Percentiles rank a stretch among this genome's conserved stretches.
Evolutionary conservation across 371 early-diverging fungal species (phyloP).

Genomic region (Mucor indicus): DNA sequence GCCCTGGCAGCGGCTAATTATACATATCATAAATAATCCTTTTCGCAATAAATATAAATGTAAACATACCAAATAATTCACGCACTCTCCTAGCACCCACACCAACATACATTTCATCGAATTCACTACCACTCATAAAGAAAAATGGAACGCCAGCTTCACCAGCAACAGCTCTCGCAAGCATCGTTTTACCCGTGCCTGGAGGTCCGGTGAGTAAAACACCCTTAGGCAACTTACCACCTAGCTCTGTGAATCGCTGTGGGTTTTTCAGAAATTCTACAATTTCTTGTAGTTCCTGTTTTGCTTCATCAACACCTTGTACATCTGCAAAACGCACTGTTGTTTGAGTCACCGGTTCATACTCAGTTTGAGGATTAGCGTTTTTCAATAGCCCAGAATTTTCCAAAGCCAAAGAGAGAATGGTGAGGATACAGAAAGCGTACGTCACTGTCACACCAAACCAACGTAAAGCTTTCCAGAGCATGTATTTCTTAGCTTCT

Average conservation of each 20-base stretch:
- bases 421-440: slow-evolving; percentile 75
- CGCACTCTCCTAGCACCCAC: slow-evolving; percentile 91
- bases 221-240: slow-evolving; percentile 96
- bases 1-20: slow-evolving; percentile 89
- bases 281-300: slow-evolving; percentile 92
- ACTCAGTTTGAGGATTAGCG: slow-evolving; percentile 61
- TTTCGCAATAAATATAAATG: neutral
- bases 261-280: slow-evolving; percentile 95
- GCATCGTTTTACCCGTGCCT: slow-evolving; percentile 97
- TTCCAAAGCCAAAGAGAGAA: slow-evolving; percentile 70
- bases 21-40: too few species aligned
- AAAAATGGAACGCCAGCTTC: slow-evolving; percentile 97
- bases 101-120: slow-evolving; percentile 99
- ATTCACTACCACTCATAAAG: slow-evolving; percentile 96
- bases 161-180: slow-evolving; percentile 88
- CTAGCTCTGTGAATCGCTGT: slow-evolving; percentile 83
- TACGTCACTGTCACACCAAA: slow-evolving; percentile 72
- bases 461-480: slow-evolving; percentile 75
- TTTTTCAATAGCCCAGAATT: slow-evolving; percentile 74
- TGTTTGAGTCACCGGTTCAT: slow-evolving; percentile 65
- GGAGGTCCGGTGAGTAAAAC: slow-evolving; percentile 98
- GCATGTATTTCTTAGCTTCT: slow-evolving; percentile 62
- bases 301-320: slow-evolving; percentile 97
- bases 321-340: slow-evolving; percentile 89
- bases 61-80: slow-evolving; percentile 65